Evolutionary conservation across 768 basidiomycete species (phyloP).

Genomic region (Strobilomyces confusus): DNA sequence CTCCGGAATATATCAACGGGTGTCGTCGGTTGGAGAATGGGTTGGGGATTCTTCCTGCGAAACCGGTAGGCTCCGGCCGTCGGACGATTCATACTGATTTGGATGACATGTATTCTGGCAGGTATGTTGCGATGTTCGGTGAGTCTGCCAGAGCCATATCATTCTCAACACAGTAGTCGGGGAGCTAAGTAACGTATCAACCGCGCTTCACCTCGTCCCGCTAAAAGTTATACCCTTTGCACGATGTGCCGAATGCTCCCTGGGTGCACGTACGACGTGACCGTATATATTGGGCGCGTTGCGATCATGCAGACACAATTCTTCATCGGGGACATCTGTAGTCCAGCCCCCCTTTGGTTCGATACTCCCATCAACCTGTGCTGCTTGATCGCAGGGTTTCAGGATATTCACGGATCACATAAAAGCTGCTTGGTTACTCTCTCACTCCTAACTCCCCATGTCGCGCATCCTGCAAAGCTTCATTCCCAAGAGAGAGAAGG

Average conservation of each 20-base stretch:
- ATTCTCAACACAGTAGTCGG: not conserved
- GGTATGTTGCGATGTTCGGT: constrained; percentile 4
- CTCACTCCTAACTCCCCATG: constrained; percentile 6
- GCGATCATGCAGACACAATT: not conserved
- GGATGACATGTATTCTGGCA: not conserved
- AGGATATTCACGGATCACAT: not conserved
- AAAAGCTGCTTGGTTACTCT: constrained; percentile 8
- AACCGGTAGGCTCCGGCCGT: not conserved
- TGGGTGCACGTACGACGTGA: not conserved
- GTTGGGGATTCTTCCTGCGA: not conserved
- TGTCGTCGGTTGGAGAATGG: not conserved
- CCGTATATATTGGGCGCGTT: not conserved
- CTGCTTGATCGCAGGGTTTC: not conserved
- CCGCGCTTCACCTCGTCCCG: not conserved
- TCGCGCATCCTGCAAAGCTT: constrained; percentile 42
- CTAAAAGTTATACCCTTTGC: not conserved
- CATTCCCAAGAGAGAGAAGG: constrained; percentile 45
- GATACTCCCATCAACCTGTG: not conserved
- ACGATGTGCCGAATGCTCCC: constrained; percentile 1
- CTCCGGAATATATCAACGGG: constrained; percentile 4
- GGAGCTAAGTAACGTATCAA: not conserved
- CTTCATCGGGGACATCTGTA: constrained; percentile 2
- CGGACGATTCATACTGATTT: not conserved
- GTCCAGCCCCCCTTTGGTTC: not conserved
- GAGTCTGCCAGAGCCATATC: not conserved